These are phyloP conservation scores for Rhizophora apiculata DNA, from an alignment of 345 rosid species.

Conservation along the genomic window DNA sequence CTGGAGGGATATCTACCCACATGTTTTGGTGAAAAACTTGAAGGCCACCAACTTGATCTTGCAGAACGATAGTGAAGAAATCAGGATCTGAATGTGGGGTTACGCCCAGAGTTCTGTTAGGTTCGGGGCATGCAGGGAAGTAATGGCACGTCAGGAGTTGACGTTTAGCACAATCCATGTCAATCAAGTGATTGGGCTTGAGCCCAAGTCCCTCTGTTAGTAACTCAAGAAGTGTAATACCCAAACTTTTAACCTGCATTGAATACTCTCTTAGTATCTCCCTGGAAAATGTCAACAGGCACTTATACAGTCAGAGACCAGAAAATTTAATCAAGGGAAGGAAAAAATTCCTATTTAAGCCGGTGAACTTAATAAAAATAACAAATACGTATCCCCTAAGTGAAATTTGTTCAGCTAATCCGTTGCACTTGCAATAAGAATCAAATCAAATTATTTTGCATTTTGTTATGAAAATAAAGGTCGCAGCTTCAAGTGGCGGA, in stretches of 20 bases:
- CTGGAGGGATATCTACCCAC: conserved; percentile 19
- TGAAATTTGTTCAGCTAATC: too few species aligned
- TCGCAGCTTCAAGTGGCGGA: too few species aligned
- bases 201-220: conserved; percentile 26
- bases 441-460: too few species aligned
- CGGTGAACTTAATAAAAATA: too few species aligned
- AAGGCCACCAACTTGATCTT: conserved; percentile 16
- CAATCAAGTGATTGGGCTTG: conserved; percentile 8
- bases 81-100: conserved; percentile 16
- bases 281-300: conserved; percentile 8
- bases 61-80: conserved; percentile 23
- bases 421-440: too few species aligned
- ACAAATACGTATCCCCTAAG: too few species aligned
- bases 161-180: conserved; percentile 24
- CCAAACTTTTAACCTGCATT: conserved; percentile 7
- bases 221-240: conserved; percentile 10
- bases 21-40: conserved; percentile 20
- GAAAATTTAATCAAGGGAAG: neutral
- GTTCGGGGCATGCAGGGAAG: conserved; percentile 32
- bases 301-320: neutral
- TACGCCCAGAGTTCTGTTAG: conserved; percentile 21
- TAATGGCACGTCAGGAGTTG: conserved; percentile 21
- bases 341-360: too few species aligned
- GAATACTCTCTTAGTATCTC: conserved; percentile 13
- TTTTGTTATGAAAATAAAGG: too few species aligned